Percentiles rank a stretch among this genome's conserved stretches.
phyloP scores from a whole-genome alignment of 1,284 basidiomycete genomes.

The Pseudozyma pruni region DNA sequence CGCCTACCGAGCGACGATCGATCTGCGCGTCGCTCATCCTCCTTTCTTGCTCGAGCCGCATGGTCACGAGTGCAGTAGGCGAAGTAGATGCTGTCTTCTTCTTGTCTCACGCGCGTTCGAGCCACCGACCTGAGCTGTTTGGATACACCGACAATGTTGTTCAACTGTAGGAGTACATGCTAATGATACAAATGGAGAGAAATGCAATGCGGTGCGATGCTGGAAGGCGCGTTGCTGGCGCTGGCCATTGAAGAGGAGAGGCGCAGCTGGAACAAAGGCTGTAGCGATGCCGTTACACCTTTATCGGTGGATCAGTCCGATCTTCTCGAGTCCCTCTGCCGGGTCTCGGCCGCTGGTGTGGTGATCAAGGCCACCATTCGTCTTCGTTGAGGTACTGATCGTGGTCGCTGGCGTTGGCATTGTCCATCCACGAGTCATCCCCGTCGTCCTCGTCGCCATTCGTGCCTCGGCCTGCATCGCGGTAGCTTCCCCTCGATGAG shows the following conservation, averaged over 20 bases:
- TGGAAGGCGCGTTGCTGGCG: too few relatives aligned
- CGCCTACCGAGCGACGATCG: too few relatives aligned
- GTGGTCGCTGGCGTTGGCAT: constrained; percentile 23
- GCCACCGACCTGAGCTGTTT: too few relatives aligned
- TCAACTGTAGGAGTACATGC: constrained; percentile 21
- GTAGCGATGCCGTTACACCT: neutral
- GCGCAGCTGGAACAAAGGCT: too few relatives aligned
- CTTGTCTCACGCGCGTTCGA: too few relatives aligned
- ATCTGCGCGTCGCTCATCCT: constrained; percentile 1
- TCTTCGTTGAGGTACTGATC: constrained; percentile 42
- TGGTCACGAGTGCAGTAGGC: too few relatives aligned
- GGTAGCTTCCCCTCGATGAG: constrained; percentile 6
- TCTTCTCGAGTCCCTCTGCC: too few relatives aligned
- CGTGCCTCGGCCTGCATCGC: constrained; percentile 5
- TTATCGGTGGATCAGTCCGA: too few relatives aligned
- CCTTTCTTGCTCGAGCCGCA: neutral
- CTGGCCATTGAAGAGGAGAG: too few relatives aligned
- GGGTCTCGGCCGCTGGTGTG: neutral
- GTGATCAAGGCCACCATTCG: constrained; percentile 31
- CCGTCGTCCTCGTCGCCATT: constrained; percentile 15
- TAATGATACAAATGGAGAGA: constrained; percentile 4
- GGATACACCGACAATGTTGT: neutral
- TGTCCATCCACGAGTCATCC: constrained; percentile 40
- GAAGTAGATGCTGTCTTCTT: too few relatives aligned
- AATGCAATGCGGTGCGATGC: too few relatives aligned